Evolutionary conservation across 352 stramenopile species (phyloP), one percentile per base, ranked within the genome.

Genomic region (Phytophthora lateralis): DNA sequence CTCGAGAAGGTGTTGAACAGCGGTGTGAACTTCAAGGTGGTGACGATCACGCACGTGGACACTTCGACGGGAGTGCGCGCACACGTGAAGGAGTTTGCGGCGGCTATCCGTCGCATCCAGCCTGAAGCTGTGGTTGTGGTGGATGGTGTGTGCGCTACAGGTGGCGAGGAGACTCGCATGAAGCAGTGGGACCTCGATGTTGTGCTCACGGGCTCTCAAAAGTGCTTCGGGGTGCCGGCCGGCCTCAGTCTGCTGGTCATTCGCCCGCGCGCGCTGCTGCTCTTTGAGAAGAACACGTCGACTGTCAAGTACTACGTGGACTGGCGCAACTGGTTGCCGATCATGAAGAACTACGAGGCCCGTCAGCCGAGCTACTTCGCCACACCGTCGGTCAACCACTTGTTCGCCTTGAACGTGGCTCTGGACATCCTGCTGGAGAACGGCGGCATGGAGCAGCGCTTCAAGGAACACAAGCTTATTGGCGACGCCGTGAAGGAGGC

Each of bases 331-430:
- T 92, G 82, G 82, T 61, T 92, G 43, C 80, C 80, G 26, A 87
- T 92, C 60, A 92, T 92, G 82, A 92, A 92, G 69, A 89, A 84
- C 67, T 92, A 92, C 61, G 82, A 92, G 56, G 80, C 80, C 4
- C 80, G 82, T 24, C 77, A 84, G 63, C 78, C 82, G 44, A 88
- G 75, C 42, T 92, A 92, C 69, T 92, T 92, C 44, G 82, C 82
- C 1, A 92, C 82, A 14, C 82, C 82, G n/a, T 73, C 82, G 2
- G 82, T 92, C 53, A 92, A 92, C 66, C 82, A 92, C 64, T 50
- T 92, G 21, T 90, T 90, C 39, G 82, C 82, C 18, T 54, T 92
- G 17, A 89, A 92, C 51, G 82, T 63, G 53, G 82, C 72, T 4
- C 35, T 91, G 34, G 80, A 85, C 44, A 90, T 91, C 34, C 29